phyloP scores from a whole-genome alignment of 2,329 filamentous ascomycete species.

The Sclerotinia sclerotiorum region DNA sequence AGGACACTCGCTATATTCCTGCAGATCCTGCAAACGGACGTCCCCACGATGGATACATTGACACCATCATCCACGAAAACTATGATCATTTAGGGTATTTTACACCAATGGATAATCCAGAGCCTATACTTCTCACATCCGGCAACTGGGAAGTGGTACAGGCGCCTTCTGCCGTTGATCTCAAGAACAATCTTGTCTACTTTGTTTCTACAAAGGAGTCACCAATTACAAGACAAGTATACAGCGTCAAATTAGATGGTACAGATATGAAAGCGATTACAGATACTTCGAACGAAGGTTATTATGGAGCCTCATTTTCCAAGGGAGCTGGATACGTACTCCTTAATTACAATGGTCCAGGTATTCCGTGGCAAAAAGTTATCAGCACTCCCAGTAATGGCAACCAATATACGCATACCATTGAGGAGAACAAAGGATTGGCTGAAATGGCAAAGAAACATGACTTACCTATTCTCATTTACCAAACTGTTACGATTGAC shows the following conservation, averaged over 20 bases:
- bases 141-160: slow-evolving; percentile 90
- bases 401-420: slow-evolving; percentile 62
- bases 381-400: slow-evolving; percentile 74
- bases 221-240: slow-evolving; percentile 86
- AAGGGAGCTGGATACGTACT: slow-evolving; percentile 77
- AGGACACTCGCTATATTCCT: slow-evolving; percentile 82
- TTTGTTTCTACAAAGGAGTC: slow-evolving; percentile 85
- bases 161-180: slow-evolving; percentile 79
- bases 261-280: slow-evolving; percentile 71
- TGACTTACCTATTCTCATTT: slow-evolving; percentile 79
- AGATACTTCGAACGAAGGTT: slow-evolving; percentile 69
- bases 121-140: slow-evolving; percentile 82
- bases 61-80: slow-evolving; percentile 81
- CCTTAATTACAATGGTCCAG: slow-evolving; percentile 80
- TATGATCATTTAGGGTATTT: slow-evolving; percentile 95
- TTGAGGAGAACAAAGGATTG: slow-evolving; percentile 77
- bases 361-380: slow-evolving; percentile 87
- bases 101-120: slow-evolving; percentile 75
- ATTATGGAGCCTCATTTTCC: slow-evolving; percentile 83
- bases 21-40: slow-evolving; percentile 76
- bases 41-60: slow-evolving; percentile 84
- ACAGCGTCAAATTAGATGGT: slow-evolving; percentile 83
- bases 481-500: slow-evolving; percentile 81
- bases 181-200: slow-evolving; percentile 85
- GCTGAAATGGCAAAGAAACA: slow-evolving; percentile 68